Percentiles rank a stretch among this genome's conserved stretches.
phyloP scores from a whole-genome alignment of 2,329 filamentous ascomycete species.

The Sporothrix mexicana region DNA sequence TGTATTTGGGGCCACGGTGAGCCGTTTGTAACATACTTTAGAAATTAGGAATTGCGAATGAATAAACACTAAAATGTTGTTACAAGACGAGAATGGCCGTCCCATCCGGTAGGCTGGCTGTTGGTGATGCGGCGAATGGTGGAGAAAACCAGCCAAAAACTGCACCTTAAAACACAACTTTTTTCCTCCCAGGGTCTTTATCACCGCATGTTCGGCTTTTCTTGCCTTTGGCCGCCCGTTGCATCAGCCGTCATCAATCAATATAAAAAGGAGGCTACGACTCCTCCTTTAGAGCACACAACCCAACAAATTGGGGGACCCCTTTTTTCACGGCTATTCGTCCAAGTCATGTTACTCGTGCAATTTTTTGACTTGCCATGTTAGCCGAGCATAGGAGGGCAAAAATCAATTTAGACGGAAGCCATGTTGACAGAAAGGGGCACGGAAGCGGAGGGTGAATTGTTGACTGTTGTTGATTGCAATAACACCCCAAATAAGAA shows the following conservation, averaged over 20 bases:
- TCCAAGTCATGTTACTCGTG: neutral
- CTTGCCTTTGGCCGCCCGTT: conserved; percentile 12
- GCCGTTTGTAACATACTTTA: too few species aligned
- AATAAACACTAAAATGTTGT: neutral
- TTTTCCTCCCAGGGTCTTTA: neutral
- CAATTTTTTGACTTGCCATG: neutral
- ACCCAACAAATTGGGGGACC: neutral
- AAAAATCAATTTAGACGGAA: conserved; percentile 16
- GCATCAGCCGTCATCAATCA: neutral
- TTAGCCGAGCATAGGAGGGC: conserved; percentile 2
- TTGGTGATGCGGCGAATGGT: neutral
- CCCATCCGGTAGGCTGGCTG: neutral
- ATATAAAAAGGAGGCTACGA: neutral
- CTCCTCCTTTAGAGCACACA: too few species aligned
- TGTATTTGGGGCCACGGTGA: too few species aligned
- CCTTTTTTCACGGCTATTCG: conserved; percentile 10
- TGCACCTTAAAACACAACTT: neutral
- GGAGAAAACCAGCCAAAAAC: neutral
- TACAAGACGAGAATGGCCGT: neutral
- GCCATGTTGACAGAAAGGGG: conserved; percentile 5
- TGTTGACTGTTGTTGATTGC: neutral
- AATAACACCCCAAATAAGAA: conserved; percentile 18
- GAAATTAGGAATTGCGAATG: neutral
- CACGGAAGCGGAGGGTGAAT: conserved; percentile 19
- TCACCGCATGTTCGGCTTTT: conserved; percentile 13